Evolutionary conservation across 441 rosid species (phyloP), one percentile per base, ranked within the genome.

Genomic region (Corymbia citriodora): DNA sequence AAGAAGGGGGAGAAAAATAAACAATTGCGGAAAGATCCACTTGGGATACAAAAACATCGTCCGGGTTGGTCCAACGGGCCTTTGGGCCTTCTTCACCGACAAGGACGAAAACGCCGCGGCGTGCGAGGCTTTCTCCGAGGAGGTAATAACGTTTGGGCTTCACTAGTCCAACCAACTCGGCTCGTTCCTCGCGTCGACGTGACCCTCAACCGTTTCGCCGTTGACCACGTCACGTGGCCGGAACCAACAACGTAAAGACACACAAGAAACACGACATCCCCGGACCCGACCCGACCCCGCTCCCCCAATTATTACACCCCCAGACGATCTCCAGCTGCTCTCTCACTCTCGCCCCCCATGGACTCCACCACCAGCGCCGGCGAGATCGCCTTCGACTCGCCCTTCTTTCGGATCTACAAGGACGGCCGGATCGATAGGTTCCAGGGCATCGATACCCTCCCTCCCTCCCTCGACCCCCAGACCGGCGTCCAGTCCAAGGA

Each of bases 401-500:
- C 81, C 82, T 89, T 95, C 90, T 94, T 95, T 89, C 92, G 57
- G 40, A 93, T 94, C 33, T 92, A 91, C 92, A 92, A 93, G 89
- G 94, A 94, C 57, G 96, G 95, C 68, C 90, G 92, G 12, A 10
- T 91, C 90, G 88, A 94, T 54, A 61, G 89, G 87, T 7, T 55
- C 3, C 57, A 33, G 25, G 92, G 92, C 55, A 27, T 19, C 23
- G 89, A 90, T 21, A 91, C 87, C 25, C n/a, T 94, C 87, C 94
- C 94, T 2, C 94, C 96, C 9, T 90, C 90, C 27, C 88, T 90
- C 12, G 94, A 94, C 54, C 92, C 93, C 59, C 25, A 57, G 45
- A 89, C 93, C 65, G 94, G 93, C 1, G 93, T 94, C 91, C 91
- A 87, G 15, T 95, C 96, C 79, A 94, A 94, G 89, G 97, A 95